Evolutionary conservation across 306 rosid species (phyloP), one percentile per base, ranked within the genome.

Genomic region (Neltuma alba): DNA sequence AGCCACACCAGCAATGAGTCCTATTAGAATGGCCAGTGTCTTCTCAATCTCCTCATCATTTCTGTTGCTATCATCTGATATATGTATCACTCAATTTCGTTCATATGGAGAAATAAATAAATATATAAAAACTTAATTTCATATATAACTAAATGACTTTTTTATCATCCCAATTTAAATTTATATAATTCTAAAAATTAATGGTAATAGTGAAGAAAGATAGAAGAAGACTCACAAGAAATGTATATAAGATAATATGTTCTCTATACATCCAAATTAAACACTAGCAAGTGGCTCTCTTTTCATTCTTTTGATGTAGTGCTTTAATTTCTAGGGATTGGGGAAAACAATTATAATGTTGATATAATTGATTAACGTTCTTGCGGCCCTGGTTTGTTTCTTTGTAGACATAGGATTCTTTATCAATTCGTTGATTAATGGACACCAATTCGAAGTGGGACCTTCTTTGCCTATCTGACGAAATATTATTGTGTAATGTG

Each of bases 11-110:
- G 96, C 97, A 37, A 92, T 81, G 76, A 91, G 85, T 72, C 95
- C 99, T 76, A 94, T 88, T 65, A 91, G 52, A 66, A 94, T 92
- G 38, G 99, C 99, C 2, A 92, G 87, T 63, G 95, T 92, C 89
- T 80, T 91, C 85, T 88, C 93, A 21, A 86, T 72, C 55, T 89
- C 89, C 70, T 92, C 76, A 54, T 89, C 86, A 52, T 92, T 60
- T 42, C 68, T 54, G 21, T 76, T 80, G 7, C 58, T 70, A 33
- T 75, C 87, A 69, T 87, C 86, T 67, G 31, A n/a, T n/a, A n/a
- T n/a, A n/a, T n/a, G n/a, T n/a, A n/a, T n/a, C n/a, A n/a, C 57
- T 69, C 68, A 73, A 70, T 75, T 72, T 78, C 16, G 40, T 62
- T 23, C n/a, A 4, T 44, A 33, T 33, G 4, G 2, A 2, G 2